phyloP scores from a whole-genome alignment of 495 filamentous ascomycete species.

The Cairneyella variabilis region DNA sequence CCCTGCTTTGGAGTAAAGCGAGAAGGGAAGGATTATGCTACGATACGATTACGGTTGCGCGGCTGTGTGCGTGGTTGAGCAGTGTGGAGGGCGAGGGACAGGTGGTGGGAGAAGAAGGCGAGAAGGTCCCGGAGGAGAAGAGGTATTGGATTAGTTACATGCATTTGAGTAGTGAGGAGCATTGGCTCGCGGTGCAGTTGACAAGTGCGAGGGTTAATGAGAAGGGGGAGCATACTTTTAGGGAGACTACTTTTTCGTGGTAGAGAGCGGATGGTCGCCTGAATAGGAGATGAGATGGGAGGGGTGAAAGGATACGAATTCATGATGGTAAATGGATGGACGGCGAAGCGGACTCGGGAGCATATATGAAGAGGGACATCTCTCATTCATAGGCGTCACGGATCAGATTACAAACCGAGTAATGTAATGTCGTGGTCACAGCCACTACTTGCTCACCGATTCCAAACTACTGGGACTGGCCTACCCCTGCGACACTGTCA shows the following conservation, averaged over 20 bases:
- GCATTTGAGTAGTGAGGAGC: slow-evolving; percentile 25
- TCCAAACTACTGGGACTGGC: no score
- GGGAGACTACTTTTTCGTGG: slow-evolving; percentile 29
- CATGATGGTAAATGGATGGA: no score
- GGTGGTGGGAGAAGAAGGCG: slow-evolving; percentile 23
- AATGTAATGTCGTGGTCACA: no score
- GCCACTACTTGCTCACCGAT: no score
- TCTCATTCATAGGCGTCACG: no score
- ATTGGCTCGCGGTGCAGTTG: slow-evolving; percentile 26
- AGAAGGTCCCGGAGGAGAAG: slow-evolving; percentile 20
- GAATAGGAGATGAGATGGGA: no score
- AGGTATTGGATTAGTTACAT: slow-evolving; percentile 24
- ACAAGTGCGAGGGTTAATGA: slow-evolving; percentile 15
- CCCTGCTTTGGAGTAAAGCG: slow-evolving; percentile 33
- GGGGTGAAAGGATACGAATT: no score
- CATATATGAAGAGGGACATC: no score
- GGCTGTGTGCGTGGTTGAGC: slow-evolving; percentile 24
- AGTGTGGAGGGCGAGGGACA: slow-evolving; percentile 26
- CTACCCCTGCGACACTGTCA: no score
- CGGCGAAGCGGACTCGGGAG: no score
- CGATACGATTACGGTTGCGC: slow-evolving; percentile 25
- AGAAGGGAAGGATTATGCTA: slow-evolving; percentile 45
- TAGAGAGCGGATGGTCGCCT: no score
- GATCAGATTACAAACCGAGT: no score
- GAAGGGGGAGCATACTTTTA: slow-evolving; percentile 18